Conservation (phyloP, 148 eudicot genomes). For the Vaccinium darrowii region DNA sequence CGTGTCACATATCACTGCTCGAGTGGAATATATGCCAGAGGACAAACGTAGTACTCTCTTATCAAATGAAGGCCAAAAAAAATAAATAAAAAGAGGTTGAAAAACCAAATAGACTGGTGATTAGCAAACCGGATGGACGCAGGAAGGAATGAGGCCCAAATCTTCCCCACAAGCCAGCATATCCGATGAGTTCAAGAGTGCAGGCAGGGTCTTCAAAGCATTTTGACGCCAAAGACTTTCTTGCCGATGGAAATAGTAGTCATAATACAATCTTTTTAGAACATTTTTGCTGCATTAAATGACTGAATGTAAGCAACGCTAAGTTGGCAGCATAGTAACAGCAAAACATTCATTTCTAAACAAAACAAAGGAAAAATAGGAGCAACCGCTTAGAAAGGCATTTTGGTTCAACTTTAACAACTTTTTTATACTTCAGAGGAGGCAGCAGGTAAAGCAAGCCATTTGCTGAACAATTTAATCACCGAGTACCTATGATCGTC, state of each 20-base stretch:
- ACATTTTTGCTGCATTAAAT: conserved; percentile 71
- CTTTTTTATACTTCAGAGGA: background rate
- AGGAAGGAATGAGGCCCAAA: conserved; percentile 90
- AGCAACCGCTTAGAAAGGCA: background rate
- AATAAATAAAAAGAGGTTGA: background rate
- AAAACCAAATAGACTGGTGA: background rate
- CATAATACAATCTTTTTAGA: conserved; percentile 76
- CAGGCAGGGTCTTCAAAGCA: conserved; percentile 94
- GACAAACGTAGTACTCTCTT: background rate
- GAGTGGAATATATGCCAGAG: background rate
- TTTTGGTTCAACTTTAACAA: background rate
- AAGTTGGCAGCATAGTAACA: background rate
- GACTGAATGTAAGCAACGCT: background rate
- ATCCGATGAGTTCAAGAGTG: conserved; percentile 82
- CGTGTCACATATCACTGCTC: background rate
- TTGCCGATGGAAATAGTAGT: conserved; percentile 97
- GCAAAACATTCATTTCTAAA: conserved; percentile 2
- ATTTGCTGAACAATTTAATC: background rate
- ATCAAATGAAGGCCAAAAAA: background rate
- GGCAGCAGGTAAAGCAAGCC: background rate
- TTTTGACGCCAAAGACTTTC: conserved; percentile 89
- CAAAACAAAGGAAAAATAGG: background rate
- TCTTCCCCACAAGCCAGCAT: conserved; percentile 99
- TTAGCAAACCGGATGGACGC: conserved; percentile 89
- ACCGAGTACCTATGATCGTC: conserved; percentile 76